Percentiles rank a stretch among this genome's conserved stretches.
Conservation (phyloP, 306 rosid species). For the Ammopiptanthus mongolicus region DNA sequence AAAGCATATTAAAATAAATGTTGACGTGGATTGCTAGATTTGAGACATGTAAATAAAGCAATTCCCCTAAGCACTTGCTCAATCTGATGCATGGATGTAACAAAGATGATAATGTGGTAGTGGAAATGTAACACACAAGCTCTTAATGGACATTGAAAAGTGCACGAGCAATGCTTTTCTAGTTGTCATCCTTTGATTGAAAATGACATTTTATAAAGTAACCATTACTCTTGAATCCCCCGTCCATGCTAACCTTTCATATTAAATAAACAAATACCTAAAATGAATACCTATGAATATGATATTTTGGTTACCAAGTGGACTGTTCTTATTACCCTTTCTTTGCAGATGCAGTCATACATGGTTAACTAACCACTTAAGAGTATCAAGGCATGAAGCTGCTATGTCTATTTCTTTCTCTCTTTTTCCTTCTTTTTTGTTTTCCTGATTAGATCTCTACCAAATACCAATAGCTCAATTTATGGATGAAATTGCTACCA, state of each 20-base stretch:
- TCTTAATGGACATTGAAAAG: not conserved
- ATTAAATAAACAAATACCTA: not conserved
- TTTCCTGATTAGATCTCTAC: not conserved
- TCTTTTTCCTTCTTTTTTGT: not conserved
- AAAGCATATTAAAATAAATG: not conserved
- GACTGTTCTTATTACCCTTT: not conserved
- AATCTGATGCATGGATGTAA: not conserved
- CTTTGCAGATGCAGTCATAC: not conserved
- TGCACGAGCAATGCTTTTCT: constrained; percentile 3
- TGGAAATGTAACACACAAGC: constrained; percentile 9
- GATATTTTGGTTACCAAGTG: not conserved
- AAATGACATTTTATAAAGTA: constrained; percentile 1
- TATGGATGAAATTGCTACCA: not conserved
- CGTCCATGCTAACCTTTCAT: not conserved
- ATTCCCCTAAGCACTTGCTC: not conserved
- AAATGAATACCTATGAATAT: not conserved
- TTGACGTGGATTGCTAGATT: not conserved
- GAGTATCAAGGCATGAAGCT: not conserved
- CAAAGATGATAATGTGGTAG: not conserved
- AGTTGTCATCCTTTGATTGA: constrained; percentile 17
- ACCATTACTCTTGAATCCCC: constrained; percentile 1
- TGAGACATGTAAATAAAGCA: not conserved
- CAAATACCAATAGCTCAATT: not conserved
- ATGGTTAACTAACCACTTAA: not conserved
- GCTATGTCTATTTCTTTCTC: not conserved